phyloP scores from a whole-genome alignment of 2,329 filamentous ascomycete species.

The Botrytis galanthina region DNA sequence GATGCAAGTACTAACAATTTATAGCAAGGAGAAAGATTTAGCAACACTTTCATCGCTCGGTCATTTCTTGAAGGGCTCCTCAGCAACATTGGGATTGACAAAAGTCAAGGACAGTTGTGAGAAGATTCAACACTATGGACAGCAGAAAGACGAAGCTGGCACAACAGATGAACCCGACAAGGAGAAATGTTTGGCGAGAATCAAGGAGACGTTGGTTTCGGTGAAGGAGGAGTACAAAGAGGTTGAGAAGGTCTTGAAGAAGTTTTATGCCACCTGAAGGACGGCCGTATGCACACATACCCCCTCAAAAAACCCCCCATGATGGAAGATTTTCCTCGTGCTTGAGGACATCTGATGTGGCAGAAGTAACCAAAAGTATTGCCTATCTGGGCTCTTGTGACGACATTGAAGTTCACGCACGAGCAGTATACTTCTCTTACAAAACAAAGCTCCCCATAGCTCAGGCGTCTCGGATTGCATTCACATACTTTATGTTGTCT shows the following conservation, averaged over 20 bases:
- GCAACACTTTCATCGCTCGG: conserved; percentile 76
- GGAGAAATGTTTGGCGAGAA: conserved; percentile 65
- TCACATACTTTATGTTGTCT: conserved; percentile 22
- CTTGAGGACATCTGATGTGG: conserved; percentile 18
- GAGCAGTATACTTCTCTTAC: conserved; percentile 35
- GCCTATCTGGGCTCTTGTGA: conserved; percentile 23
- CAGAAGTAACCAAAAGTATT: conserved; percentile 12
- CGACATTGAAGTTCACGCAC: conserved; percentile 34
- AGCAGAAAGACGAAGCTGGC: conserved; percentile 76
- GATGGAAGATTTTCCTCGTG: conserved; percentile 29
- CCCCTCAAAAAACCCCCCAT: conserved; percentile 3
- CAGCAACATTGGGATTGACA: conserved; percentile 84
- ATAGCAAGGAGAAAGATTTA: conserved; percentile 66
- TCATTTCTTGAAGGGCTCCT: conserved; percentile 97
- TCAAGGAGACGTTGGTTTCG: conserved; percentile 65
- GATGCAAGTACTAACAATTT: conserved; percentile 7
- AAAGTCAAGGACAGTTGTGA: conserved; percentile 93
- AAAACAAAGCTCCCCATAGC: conserved; percentile 30
- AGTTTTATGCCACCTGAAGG: conserved; percentile 34
- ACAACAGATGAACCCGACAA: conserved; percentile 63
- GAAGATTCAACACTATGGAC: conserved; percentile 92
- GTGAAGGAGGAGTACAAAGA: conserved; percentile 77
- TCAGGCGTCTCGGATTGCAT: conserved; percentile 31
- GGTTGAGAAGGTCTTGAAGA: conserved; percentile 67
- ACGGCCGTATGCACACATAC: not conserved